Evolutionary conservation across 768 basidiomycete species (phyloP).

Genomic region (Amanita phalloides): DNA sequence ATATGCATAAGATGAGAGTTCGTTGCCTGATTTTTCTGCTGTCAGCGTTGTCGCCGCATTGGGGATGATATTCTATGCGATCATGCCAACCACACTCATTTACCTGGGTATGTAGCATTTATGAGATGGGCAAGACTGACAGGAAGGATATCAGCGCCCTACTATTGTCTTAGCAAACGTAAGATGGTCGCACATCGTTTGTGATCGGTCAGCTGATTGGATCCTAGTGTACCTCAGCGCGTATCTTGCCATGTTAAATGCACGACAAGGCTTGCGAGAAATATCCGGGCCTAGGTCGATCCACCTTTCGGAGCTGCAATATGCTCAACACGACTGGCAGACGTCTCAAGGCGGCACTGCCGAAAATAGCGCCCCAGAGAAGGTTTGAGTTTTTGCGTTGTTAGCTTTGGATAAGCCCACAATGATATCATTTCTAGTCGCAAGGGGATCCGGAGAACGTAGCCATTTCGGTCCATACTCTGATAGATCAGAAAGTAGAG

Average conservation of each 20-base stretch:
- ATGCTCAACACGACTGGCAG: background rate
- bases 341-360: conserved; percentile 9
- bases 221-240: conserved; percentile 44
- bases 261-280: conserved; percentile 28
- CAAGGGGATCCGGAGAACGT: background rate
- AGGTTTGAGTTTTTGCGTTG: conserved; percentile 8
- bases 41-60: conserved; percentile 33
- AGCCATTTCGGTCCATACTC: conserved; percentile 13
- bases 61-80: conserved; percentile 34
- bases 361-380: conserved; percentile 7
- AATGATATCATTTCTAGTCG: no score
- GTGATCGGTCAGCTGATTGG: background rate
- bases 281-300: conserved; percentile 28
- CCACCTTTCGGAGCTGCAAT: conserved; percentile 29
- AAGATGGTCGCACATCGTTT: conserved; percentile 9
- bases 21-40: background rate
- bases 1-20: background rate
- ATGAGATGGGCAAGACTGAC: background rate
- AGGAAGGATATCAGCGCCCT: conserved; percentile 23
- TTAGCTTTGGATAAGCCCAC: no score
- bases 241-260: conserved; percentile 43
- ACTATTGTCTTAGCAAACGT: conserved; percentile 46
- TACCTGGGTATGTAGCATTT: conserved; percentile 28
- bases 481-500: conserved; percentile 11
- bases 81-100: conserved; percentile 46